Conservation (phyloP, 2,329 filamentous ascomycete species). For the Pseudogymnoascus sp. region DNA sequence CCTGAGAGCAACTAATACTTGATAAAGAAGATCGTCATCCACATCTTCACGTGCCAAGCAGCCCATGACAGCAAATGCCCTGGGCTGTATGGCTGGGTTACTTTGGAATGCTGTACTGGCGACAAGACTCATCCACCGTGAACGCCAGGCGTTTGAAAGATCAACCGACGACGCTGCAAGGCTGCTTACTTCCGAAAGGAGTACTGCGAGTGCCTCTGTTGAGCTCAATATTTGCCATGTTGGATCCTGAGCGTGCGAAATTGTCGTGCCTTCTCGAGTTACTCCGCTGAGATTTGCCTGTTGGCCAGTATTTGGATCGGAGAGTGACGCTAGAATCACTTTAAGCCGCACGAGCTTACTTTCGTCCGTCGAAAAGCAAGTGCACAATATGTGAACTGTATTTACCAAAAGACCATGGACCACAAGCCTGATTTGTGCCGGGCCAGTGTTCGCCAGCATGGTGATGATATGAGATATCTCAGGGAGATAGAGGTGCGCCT, state of each 20-base stretch:
- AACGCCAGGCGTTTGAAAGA: conserved; percentile 62
- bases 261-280: conserved; percentile 46
- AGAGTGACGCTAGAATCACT: conserved; percentile 51
- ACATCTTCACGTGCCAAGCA: conserved; percentile 66
- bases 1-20: conserved; percentile 61
- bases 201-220: conserved; percentile 55
- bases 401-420: conserved; percentile 62
- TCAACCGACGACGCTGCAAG: conserved; percentile 59
- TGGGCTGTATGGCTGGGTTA: conserved; percentile 64
- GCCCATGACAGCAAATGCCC: conserved; percentile 66
- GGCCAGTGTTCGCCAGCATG: conserved; percentile 62
- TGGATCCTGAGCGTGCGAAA: conserved; percentile 33
- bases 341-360: conserved; percentile 39
- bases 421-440: conserved; percentile 48
- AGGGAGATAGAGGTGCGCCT: conserved; percentile 61
- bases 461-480: conserved; percentile 67
- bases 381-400: conserved; percentile 61
- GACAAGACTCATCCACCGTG: conserved; percentile 67
- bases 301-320: conserved; percentile 54
- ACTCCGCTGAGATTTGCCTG: conserved; percentile 42
- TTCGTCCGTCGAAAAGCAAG: conserved; percentile 59
- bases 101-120: conserved; percentile 68
- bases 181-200: conserved; percentile 58
- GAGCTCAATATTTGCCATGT: conserved; percentile 39
- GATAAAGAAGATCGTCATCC: conserved; percentile 64